Conservation (phyloP, 345 rosid species). For the Gossypium longicalyx region DNA sequence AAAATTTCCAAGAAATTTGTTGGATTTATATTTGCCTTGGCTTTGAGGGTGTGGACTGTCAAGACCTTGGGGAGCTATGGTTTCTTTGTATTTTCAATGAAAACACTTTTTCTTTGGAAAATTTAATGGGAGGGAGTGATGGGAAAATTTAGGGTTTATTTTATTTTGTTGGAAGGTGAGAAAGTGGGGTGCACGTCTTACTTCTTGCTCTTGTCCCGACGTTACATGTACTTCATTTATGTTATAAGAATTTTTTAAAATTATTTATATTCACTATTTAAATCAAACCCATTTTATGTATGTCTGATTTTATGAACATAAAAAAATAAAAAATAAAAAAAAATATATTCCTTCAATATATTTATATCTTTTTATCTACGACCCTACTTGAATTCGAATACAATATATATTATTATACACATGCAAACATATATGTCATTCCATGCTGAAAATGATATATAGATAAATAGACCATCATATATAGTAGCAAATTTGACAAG, state of each 20-base stretch:
- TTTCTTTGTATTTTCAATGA: conserved; percentile 4
- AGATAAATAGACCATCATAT: too few relatives aligned
- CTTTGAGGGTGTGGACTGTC: conserved; percentile 12
- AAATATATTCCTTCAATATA: too few relatives aligned
- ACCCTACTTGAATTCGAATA: not conserved
- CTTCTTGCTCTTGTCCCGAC: conserved; percentile 24
- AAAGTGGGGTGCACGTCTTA: conserved; percentile 36
- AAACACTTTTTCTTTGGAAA: conserved; percentile 3
- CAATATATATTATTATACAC: not conserved
- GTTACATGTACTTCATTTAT: not conserved
- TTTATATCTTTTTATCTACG: not conserved
- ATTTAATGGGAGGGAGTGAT: conserved; percentile 3
- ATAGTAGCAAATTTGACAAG: too few relatives aligned
- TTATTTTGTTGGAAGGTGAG: conserved; percentile 24
- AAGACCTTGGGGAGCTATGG: conserved; percentile 20
- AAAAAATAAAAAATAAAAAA: not conserved
- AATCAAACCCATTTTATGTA: not conserved
- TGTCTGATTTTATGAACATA: not conserved
- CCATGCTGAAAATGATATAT: too few relatives aligned
- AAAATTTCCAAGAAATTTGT: not conserved
- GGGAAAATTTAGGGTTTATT: conserved; percentile 34
- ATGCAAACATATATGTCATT: too few relatives aligned
- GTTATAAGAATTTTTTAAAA: not conserved
- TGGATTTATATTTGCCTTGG: conserved; percentile 14
- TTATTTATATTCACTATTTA: too few relatives aligned